Conservation (phyloP, 495 filamentous ascomycete genomes). For the Trichoderma asperelloides region DNA sequence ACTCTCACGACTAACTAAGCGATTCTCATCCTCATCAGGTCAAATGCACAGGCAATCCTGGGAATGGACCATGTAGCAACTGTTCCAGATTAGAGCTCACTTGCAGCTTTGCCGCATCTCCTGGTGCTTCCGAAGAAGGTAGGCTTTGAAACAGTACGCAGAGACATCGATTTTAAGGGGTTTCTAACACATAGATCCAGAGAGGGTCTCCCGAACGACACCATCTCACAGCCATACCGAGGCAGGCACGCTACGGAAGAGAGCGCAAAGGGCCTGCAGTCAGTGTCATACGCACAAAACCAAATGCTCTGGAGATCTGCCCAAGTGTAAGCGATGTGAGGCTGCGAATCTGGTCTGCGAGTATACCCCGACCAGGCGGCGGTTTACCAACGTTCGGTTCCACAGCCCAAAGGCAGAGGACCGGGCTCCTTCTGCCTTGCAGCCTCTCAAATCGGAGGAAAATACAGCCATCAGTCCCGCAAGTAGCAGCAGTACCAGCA, state of each 20-base stretch:
- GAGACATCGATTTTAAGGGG: background rate
- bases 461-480: slow-evolving; percentile 4
- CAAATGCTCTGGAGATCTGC: slow-evolving; percentile 16
- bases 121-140: slow-evolving; percentile 1
- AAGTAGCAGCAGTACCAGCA: background rate
- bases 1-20: background rate
- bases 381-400: slow-evolving; percentile 12
- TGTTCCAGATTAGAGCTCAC: slow-evolving; percentile 14
- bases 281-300: slow-evolving; percentile 16
- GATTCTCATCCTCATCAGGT: background rate
- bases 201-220: slow-evolving; percentile 11
- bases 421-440: background rate
- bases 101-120: slow-evolving; percentile 8
- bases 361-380: slow-evolving; percentile 12
- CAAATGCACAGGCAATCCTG: slow-evolving; percentile 12
- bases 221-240: slow-evolving; percentile 15
- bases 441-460: background rate
- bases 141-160: background rate
- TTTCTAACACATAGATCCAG: slow-evolving; percentile 8
- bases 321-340: slow-evolving; percentile 14
- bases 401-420: slow-evolving; percentile 1
- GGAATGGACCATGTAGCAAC: slow-evolving; percentile 12
- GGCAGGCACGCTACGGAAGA: slow-evolving; percentile 13
- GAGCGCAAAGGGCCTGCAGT: slow-evolving; percentile 15
- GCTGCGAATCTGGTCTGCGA: slow-evolving; percentile 12